Conservation (phyloP, 2,329 filamentous ascomycete species). For the Metarhizium brunneum region DNA sequence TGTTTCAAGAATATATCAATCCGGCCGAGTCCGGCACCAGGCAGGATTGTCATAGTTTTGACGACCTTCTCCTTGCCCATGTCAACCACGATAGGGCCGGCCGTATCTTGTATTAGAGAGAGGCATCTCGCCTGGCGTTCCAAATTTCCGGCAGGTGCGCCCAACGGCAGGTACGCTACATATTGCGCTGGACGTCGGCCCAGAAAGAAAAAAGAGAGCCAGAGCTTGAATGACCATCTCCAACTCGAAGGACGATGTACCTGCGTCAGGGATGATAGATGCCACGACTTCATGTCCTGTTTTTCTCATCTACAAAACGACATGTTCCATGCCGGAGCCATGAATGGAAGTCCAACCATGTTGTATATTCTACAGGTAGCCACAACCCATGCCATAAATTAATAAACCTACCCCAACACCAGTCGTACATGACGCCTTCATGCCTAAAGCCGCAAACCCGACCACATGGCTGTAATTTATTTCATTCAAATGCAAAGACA, state of each 20-base stretch:
- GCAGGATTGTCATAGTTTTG: background rate
- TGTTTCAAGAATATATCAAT: background rate
- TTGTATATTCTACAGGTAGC: background rate
- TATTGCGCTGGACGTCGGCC: background rate
- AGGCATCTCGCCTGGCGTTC: background rate
- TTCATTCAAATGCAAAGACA: conserved; percentile 4
- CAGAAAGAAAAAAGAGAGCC: background rate
- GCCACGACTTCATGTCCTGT: background rate
- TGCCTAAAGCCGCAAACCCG: background rate
- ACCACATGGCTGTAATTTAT: background rate
- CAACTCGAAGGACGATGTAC: background rate
- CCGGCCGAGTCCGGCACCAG: conserved; percentile 11
- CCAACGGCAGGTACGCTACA: background rate
- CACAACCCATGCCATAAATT: background rate
- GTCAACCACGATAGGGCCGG: background rate
- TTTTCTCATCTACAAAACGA: background rate
- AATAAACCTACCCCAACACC: background rate
- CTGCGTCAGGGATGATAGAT: background rate
- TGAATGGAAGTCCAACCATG: background rate
- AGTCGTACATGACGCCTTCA: background rate
- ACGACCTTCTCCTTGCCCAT: background rate
- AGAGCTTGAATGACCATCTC: background rate
- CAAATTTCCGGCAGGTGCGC: background rate
- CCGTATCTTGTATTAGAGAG: background rate
- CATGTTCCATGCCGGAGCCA: background rate